Percentiles rank a stretch among this genome's conserved stretches.
Evolutionary conservation across 805 yeast species (phyloP).

Genomic region (Candida corydali): DNA sequence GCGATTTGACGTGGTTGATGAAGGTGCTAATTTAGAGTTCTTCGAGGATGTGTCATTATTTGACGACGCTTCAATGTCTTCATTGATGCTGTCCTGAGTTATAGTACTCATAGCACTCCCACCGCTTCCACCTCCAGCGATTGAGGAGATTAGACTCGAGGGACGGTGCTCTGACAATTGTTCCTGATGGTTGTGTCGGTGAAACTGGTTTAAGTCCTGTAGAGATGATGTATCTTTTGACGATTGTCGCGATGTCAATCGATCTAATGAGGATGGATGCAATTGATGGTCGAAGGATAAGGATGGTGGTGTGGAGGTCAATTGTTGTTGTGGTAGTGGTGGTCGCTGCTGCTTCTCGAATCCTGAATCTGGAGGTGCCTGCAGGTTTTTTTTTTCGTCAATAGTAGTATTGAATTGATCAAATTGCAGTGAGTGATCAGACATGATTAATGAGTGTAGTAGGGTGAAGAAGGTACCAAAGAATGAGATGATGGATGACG

Average conservation of each 20-base stretch:
- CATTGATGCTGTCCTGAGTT: slow-evolving; percentile 3
- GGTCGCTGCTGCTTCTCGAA: not conserved
- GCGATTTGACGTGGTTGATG: not conserved
- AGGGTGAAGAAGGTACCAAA: too few relatives aligned
- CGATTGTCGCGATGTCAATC: too few relatives aligned
- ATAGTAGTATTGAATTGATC: not conserved
- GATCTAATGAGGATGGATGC: not conserved
- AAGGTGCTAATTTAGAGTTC: not conserved
- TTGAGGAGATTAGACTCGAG: not conserved
- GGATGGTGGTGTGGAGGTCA: not conserved
- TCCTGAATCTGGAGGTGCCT: not conserved
- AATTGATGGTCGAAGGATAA: not conserved
- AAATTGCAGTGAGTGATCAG: not conserved
- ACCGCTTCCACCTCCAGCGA: not conserved
- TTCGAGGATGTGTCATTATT: not conserved
- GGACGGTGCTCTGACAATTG: not conserved
- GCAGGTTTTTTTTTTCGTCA: not conserved
- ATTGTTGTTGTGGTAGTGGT: not conserved
- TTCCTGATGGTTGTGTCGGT: too few relatives aligned
- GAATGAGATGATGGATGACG: too few relatives aligned
- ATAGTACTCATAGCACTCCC: slow-evolving; percentile 6
- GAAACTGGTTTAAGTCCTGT: too few relatives aligned
- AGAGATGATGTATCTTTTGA: not conserved
- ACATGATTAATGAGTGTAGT: not conserved
- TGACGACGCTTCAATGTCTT: not conserved